Conservation (phyloP, 805 yeast genomes). For the Alloascoidea hylecoeti region DNA sequence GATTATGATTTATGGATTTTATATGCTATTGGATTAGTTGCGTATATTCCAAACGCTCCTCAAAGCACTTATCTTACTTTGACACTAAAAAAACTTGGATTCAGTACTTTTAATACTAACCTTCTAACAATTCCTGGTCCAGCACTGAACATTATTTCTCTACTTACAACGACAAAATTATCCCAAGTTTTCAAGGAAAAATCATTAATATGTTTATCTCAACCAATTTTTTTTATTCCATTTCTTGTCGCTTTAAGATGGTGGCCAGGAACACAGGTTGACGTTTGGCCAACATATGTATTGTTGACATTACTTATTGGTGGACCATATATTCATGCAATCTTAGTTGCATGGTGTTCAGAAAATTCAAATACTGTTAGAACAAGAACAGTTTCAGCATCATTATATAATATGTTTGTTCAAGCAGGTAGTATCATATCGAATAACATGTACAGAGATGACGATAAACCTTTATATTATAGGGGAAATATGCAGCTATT, state of each 20-base stretch:
- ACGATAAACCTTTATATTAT: slow-evolving; percentile 45
- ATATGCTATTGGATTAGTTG: slow-evolving; percentile 30
- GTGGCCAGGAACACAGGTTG: slow-evolving; percentile 27
- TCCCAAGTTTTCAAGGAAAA: too few relatives aligned
- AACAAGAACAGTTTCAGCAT: slow-evolving; percentile 51
- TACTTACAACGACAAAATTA: slow-evolving; percentile 21
- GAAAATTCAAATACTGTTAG: slow-evolving; percentile 47
- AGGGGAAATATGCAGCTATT: too few relatives aligned
- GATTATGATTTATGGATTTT: slow-evolving; percentile 47
- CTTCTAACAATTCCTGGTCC: slow-evolving; percentile 42
- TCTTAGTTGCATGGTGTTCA: slow-evolving; percentile 47
- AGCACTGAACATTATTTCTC: slow-evolving; percentile 20
- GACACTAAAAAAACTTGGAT: slow-evolving; percentile 33
- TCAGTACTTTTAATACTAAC: slow-evolving; percentile 35
- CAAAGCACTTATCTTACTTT: slow-evolving; percentile 31
- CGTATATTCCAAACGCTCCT: slow-evolving; percentile 22
- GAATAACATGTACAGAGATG: slow-evolving; percentile 38
- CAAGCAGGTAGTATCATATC: slow-evolving; percentile 43
- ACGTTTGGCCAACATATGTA: slow-evolving; percentile 28
- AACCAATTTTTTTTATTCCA: too few relatives aligned
- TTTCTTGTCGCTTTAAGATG: slow-evolving; percentile 19
- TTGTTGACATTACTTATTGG: slow-evolving; percentile 25
- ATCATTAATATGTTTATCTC: too few relatives aligned
- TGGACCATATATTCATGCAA: slow-evolving; percentile 36
- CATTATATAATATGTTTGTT: slow-evolving; percentile 48